Percentiles rank a stretch among this genome's conserved stretches.
Conservation (phyloP, 257 asterid genomes). For the Solanum piurae region DNA sequence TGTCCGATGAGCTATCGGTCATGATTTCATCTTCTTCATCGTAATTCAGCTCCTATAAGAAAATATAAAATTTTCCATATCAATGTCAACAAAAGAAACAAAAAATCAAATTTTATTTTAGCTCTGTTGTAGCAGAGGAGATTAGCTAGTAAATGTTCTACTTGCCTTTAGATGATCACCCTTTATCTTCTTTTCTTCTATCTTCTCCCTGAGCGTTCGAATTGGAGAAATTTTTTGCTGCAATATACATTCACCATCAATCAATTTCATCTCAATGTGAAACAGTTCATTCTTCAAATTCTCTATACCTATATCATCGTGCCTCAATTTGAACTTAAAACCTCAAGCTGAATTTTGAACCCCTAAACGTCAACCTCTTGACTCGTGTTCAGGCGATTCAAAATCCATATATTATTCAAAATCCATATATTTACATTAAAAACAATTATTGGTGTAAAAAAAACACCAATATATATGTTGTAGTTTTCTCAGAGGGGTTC, state of each 20-base stretch:
- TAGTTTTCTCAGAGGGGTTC: not conserved
- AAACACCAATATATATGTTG: not conserved
- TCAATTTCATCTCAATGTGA: not conserved
- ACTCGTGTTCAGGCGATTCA: not conserved
- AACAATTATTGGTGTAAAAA: not conserved
- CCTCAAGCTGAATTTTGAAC: not conserved
- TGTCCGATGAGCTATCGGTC: not conserved
- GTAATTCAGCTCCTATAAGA: not conserved
- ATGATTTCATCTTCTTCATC: not conserved
- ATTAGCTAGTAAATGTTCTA: not conserved
- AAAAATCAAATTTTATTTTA: not conserved
- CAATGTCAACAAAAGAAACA: not conserved
- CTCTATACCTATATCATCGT: not conserved
- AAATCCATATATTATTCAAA: not conserved
- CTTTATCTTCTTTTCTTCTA: conserved; percentile 33
- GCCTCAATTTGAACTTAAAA: not conserved
- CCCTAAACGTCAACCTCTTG: not conserved
- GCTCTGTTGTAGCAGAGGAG: not conserved
- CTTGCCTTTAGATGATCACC: conserved; percentile 13
- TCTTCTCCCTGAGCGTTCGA: conserved; percentile 57
- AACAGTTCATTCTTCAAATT: not conserved
- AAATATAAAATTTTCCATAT: not conserved
- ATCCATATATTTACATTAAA: not conserved
- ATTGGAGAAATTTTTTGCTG: conserved; percentile 40
- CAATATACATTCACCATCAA: not conserved